Percentiles rank a stretch among this genome's conserved stretches.
Conservation (phyloP, 2,329 filamentous ascomycete species). For the Akanthomyces lecanii region DNA sequence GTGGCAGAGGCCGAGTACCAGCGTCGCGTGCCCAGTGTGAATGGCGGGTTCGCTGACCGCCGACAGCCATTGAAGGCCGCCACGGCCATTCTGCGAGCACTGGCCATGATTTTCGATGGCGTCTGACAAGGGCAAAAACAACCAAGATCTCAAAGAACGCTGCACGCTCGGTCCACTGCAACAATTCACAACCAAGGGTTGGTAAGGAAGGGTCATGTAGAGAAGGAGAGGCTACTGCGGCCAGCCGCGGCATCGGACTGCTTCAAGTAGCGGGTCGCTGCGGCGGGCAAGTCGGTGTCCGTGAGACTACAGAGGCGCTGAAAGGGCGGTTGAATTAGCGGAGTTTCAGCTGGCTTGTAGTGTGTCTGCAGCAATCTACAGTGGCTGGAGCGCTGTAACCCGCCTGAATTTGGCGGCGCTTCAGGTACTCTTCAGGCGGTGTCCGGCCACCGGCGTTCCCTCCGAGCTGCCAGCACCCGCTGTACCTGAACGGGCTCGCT, state of each 20-base stretch:
- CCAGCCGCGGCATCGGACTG: constrained; percentile 1
- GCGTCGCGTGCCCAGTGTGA: constrained; percentile 4
- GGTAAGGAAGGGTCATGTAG: neutral
- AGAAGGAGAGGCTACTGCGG: neutral
- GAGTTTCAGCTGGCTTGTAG: neutral
- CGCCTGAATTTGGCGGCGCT: neutral
- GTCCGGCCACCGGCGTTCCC: constrained; percentile 3
- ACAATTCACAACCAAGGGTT: neutral
- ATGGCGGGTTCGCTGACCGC: neutral
- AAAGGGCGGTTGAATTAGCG: neutral
- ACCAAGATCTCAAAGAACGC: neutral
- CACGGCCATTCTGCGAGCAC: neutral
- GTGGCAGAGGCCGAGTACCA: constrained; percentile 10
- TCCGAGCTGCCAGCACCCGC: neutral
- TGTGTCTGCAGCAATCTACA: no score
- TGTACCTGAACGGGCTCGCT: no score
- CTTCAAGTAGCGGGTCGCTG: constrained; percentile 8
- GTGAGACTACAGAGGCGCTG: neutral
- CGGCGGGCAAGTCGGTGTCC: neutral
- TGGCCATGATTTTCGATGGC: constrained; percentile 8
- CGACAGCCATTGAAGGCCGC: constrained; percentile 13
- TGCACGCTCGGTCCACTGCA: neutral
- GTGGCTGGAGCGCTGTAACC: neutral
- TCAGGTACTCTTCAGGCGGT: neutral
- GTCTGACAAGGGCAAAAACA: neutral